Evolutionary conservation across 2,329 filamentous ascomycete species (phyloP).

Genomic region (Zasmidium angulare): DNA sequence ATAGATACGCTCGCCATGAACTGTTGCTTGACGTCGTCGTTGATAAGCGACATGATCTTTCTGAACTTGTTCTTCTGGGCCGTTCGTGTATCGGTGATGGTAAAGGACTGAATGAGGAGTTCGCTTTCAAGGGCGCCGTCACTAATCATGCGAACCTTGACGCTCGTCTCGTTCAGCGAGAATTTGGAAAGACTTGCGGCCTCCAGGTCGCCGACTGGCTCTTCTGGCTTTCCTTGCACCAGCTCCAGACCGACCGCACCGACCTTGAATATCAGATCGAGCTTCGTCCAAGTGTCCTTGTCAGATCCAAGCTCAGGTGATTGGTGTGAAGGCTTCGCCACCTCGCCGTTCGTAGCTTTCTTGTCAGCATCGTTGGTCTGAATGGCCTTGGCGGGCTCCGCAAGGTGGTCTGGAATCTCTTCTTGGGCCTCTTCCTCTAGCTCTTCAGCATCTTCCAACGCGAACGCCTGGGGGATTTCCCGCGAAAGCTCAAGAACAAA

Average conservation of each 20-base stretch:
- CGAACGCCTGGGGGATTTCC: conserved; percentile 84
- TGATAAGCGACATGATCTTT: conserved; percentile 96
- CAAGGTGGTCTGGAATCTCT: conserved; percentile 63
- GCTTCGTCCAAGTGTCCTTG: conserved; percentile 80
- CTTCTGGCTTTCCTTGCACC: conserved; percentile 70
- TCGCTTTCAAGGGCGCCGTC: conserved; percentile 92
- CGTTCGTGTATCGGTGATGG: conserved; percentile 86
- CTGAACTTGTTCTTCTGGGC: conserved; percentile 92
- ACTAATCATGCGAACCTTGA: conserved; percentile 90
- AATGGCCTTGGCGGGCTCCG: conserved; percentile 50
- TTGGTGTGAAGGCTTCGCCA: conserved; percentile 33
- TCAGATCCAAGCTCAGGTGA: conserved; percentile 68
- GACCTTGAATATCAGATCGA: conserved; percentile 88
- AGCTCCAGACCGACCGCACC: conserved; percentile 86
- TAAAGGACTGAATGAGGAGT: conserved; percentile 89
- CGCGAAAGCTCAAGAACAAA: conserved; percentile 84
- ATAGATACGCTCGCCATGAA: conserved; percentile 98
- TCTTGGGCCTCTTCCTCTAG: conserved; percentile 70
- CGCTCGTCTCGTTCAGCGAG: conserved; percentile 85
- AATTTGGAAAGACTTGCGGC: conserved; percentile 87
- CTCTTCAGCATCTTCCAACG: conserved; percentile 67
- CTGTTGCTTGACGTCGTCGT: conserved; percentile 87
- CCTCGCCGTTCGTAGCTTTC: conserved; percentile 15
- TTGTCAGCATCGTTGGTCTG: conserved; percentile 44
- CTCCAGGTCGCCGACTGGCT: conserved; percentile 76